Percentiles rank a stretch among this genome's conserved stretches.
Conservation (phyloP, 2,329 filamentous ascomycete species). For the Lasiodiplodia sp. region DNA sequence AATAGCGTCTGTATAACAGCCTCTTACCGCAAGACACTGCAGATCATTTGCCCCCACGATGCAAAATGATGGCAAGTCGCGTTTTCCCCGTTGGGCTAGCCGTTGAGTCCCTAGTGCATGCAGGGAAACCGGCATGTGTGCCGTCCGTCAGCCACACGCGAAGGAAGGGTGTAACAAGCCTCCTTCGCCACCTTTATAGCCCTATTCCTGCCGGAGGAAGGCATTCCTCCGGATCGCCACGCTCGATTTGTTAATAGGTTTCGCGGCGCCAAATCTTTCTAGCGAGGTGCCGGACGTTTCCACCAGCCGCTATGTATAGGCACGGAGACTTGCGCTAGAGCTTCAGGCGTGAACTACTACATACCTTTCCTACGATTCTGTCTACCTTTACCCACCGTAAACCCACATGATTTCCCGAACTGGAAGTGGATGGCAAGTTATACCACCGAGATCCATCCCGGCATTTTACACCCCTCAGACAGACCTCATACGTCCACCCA, state of each 20-base stretch:
- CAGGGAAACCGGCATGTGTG: neutral
- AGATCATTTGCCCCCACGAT: neutral
- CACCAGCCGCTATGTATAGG: neutral
- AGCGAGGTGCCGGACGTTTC: neutral
- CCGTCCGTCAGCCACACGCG: constrained; percentile 1
- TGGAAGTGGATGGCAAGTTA: neutral
- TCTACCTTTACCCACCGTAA: neutral
- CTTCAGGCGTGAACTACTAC: neutral
- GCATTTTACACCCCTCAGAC: neutral
- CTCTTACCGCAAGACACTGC: neutral
- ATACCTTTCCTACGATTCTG: neutral
- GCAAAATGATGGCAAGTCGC: neutral
- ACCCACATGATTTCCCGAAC: neutral
- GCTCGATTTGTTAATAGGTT: neutral
- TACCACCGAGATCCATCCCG: neutral
- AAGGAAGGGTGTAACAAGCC: neutral
- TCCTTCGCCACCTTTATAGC: neutral
- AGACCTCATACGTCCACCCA: neutral
- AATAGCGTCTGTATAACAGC: neutral
- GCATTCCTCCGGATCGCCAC: neutral
- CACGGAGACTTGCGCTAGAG: neutral
- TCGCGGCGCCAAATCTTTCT: neutral
- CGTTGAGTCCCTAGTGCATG: neutral
- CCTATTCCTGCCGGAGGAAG: neutral
- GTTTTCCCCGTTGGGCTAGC: neutral